Percentiles rank a stretch among this genome's conserved stretches.
These are phyloP conservation scores for Beta corolliflora DNA, from an alignment of 179 eudicot genomes.

Conservation along the genomic window DNA sequence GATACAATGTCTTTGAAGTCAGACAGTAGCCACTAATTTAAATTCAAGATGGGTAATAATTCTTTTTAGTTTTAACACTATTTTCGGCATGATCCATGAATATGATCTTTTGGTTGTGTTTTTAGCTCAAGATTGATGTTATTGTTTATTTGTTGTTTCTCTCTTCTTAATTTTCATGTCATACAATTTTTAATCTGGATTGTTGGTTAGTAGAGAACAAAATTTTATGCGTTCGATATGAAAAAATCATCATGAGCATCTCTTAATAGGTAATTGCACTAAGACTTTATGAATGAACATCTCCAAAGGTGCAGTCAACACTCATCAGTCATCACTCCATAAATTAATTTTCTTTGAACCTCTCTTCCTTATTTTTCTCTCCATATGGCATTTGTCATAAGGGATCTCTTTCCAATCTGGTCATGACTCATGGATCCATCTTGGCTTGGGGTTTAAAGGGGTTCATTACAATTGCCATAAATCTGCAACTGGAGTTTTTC, in stretches of 20 bases:
- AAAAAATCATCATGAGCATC: neutral
- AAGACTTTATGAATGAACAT: neutral
- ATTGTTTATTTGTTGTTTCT: neutral
- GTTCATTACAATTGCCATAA: neutral
- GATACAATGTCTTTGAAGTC: slow-evolving; percentile 9
- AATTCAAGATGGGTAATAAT: slow-evolving; percentile 5
- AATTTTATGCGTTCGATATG: neutral
- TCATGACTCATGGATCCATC: neutral
- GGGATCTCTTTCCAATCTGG: no score
- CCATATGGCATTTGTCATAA: no score
- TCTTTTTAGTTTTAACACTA: neutral
- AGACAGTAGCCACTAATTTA: neutral
- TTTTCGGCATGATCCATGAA: neutral
- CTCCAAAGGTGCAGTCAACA: neutral
- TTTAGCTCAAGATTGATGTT: neutral
- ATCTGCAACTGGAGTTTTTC: neutral
- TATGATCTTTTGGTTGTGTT: neutral
- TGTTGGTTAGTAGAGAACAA: neutral
- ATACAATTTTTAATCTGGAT: neutral
- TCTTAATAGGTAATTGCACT: neutral
- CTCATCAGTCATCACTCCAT: neutral
- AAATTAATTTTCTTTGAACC: neutral
- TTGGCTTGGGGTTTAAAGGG: neutral
- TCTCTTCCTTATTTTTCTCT: neutral
- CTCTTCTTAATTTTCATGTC: neutral